A percentile compares a stretch with the other conserved stretches of the same genome.
These are phyloP conservation scores for Coffea humblotiana DNA, from an alignment of 305 asterid genomes.

Conservation along the genomic window DNA sequence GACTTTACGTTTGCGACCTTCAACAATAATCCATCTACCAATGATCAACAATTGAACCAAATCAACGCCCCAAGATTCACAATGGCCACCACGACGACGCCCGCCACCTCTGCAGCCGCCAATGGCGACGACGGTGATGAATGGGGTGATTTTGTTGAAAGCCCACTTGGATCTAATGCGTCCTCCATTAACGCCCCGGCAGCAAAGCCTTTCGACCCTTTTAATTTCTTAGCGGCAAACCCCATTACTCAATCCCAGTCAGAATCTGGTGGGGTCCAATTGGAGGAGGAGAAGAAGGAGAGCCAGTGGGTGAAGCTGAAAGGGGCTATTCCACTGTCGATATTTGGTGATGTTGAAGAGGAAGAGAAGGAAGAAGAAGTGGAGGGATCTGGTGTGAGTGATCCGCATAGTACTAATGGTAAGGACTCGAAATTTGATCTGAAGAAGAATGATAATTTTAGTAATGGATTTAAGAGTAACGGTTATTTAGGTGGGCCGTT, in stretches of 20 bases:
- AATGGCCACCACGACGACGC: background rate
- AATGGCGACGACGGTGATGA: conserved; percentile 45
- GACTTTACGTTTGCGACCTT: conserved; percentile 62
- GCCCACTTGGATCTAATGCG: conserved; percentile 37
- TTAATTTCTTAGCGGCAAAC: conserved; percentile 23
- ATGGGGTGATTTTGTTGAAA: conserved; percentile 79
- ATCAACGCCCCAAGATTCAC: conserved; percentile 26
- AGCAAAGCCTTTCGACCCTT: conserved; percentile 36
- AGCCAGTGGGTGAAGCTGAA: conserved; percentile 53
- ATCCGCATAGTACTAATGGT: conserved; percentile 23
- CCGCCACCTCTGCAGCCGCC: background rate
- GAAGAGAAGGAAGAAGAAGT: conserved; percentile 44
- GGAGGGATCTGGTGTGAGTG: conserved; percentile 26
- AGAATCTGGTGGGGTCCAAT: background rate
- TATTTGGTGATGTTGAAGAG: conserved; percentile 59
- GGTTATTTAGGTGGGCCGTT: conserved; percentile 26
- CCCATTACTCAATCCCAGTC: conserved; percentile 10
- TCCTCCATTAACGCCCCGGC: conserved; percentile 29
- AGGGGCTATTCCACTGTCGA: conserved; percentile 78
- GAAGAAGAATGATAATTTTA: conserved; percentile 18
- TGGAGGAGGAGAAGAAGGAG: conserved; percentile 17
- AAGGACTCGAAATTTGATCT: conserved; percentile 17
- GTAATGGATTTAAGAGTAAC: conserved; percentile 22
- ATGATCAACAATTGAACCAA: background rate
- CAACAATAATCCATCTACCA: conserved; percentile 3